phyloP scores from a whole-genome alignment of 768 basidiomycete species.

The Russula vinacea region DNA sequence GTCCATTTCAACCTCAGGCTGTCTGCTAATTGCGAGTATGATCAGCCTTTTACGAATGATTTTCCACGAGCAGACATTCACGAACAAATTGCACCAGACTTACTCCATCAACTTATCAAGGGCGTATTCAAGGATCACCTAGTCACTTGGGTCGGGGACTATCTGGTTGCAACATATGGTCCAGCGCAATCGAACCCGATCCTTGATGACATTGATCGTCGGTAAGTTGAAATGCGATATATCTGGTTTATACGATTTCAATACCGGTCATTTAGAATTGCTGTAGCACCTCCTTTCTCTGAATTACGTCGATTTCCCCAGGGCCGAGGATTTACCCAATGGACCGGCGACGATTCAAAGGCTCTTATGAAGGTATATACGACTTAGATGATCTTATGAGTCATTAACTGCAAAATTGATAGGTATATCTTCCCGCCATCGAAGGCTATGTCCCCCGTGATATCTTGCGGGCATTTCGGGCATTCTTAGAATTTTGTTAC shows the following conservation, averaged over 20 bases:
- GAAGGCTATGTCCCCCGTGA: slow-evolving; percentile 12
- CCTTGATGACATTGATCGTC: neutral
- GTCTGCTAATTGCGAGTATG: too few relatives aligned
- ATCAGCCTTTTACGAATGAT: too few relatives aligned
- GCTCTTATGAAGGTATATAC: neutral
- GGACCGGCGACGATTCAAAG: slow-evolving; percentile 6
- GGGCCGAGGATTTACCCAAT: slow-evolving; percentile 1
- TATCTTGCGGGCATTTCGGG: slow-evolving; percentile 21
- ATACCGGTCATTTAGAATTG: neutral
- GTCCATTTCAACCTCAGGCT: neutral
- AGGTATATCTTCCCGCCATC: slow-evolving; percentile 32
- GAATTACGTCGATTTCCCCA: neutral
- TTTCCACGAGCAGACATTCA: neutral
- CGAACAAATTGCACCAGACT: neutral
- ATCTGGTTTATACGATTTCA: neutral
- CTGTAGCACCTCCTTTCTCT: neutral
- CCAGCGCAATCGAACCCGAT: neutral
- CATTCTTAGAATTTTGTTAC: slow-evolving; percentile 34
- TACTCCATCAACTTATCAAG: neutral
- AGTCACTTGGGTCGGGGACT: neutral
- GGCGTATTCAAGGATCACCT: slow-evolving; percentile 7
- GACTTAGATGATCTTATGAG: too few relatives aligned
- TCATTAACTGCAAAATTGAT: too few relatives aligned
- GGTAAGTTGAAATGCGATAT: neutral
- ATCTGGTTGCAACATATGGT: neutral